Base-by-base conservation (phyloP, 2,329 filamentous ascomycete genomes). In the Colletotrichum sp. region DNA sequence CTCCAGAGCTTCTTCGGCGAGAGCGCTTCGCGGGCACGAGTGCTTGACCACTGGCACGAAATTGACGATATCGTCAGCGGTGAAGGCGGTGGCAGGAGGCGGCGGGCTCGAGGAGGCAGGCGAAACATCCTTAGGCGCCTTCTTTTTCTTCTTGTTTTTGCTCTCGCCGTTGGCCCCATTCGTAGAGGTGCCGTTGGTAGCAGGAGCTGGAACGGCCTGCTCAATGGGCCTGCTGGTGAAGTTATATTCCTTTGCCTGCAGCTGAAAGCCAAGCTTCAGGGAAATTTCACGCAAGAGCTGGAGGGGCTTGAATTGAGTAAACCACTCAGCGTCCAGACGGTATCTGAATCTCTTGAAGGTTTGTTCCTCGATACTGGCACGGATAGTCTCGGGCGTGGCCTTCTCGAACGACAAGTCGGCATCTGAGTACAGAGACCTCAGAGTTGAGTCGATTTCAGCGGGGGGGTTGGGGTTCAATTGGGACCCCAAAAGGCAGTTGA, bases 11-110 rank as follows among this genome's bases (percentile, higher is more conserved):
- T 99, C 97, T 84, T 99, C 97, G 0, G 97, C 96, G 77, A 99
- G 90, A 30, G 95, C 89, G 83, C 96, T 98, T 85, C 95, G 94
- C 52, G 96, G 97, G 76, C 95, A 93, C 6, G 97, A 97, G 83
- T 99, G 96, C 89, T 99, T 99, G 82, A 99, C 92, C 62, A 99
- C 88, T 9, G 97, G 97, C n/a, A 98, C 95, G 76, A 98, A 90
- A 85, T 98, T 98, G 79, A 98, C 86, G 78, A 99, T 91, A 80
- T 99, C 96, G 77, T 98, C 96, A 1, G 95, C 89, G 68, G 88
- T 90, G 86, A 99, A 99, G 80, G 85, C 77, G 84, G 89, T 79
- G 80, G 87, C 80, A 7, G 66, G 52, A 44, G 62, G 19, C 12
- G 30, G 16, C 15, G 66, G 67, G 4, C 61, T 22, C 82, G 85